Percentiles rank a stretch among this genome's conserved stretches.
phyloP scores from a whole-genome alignment of 805 yeast genomes.

The Myxozyma melibiosi region DNA sequence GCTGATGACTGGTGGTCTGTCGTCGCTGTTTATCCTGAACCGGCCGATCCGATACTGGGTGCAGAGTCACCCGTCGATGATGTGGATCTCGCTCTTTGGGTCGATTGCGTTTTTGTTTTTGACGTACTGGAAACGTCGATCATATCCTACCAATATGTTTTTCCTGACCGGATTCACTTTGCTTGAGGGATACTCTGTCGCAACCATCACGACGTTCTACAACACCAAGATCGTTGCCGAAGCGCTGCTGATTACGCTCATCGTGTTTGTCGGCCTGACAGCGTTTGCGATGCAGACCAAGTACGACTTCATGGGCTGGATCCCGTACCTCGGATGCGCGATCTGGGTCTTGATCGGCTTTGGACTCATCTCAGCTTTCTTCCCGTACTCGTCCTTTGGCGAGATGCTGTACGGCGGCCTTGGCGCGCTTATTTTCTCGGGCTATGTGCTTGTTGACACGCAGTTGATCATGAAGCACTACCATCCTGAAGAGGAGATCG shows the following conservation, averaged over 20 bases:
- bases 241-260: conserved; percentile 67
- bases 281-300: conserved; percentile 74
- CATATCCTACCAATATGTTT: conserved; percentile 67
- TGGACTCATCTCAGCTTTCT: conserved; percentile 69
- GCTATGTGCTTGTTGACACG: conserved; percentile 77
- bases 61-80: conserved; percentile 58
- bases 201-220: conserved; percentile 62
- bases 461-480: conserved; percentile 73
- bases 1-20: conserved; percentile 60
- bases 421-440: conserved; percentile 74
- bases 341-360: conserved; percentile 71
- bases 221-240: conserved; percentile 67
- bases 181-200: conserved; percentile 72
- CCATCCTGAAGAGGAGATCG: conserved; percentile 83
- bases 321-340: conserved; percentile 57
- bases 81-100: conserved; percentile 58
- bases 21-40: conserved; percentile 53
- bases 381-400: conserved; percentile 58
- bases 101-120: conserved; percentile 67
- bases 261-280: conserved; percentile 77
- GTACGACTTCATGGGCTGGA: conserved; percentile 73
- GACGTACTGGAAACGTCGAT: conserved; percentile 61
- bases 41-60: conserved; percentile 56
- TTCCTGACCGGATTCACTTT: conserved; percentile 69
- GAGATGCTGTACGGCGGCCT: conserved; percentile 69